Evolutionary conservation across 768 basidiomycete species (phyloP), one percentile per base, ranked within the genome.

Genomic region (Tricholoma matsutake): DNA sequence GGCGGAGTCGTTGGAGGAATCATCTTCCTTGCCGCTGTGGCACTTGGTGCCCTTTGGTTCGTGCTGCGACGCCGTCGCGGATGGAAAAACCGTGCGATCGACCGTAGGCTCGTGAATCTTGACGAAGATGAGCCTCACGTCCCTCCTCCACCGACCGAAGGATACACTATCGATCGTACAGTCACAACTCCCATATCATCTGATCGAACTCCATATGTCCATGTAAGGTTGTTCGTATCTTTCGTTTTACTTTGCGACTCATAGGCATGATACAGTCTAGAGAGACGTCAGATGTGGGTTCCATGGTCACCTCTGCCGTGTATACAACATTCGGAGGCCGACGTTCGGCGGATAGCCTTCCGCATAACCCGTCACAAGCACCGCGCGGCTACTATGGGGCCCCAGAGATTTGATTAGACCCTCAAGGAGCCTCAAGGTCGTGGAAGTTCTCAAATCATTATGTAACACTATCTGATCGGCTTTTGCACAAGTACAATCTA

Each of bases 1-100:
- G 87, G 87, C 20, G 86, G 86, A 18, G 81, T 82, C 7, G 76
- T 86, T 1, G 85, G 83, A 5, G 85, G 79, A 20, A 57, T 88
- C 3, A 76, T 81, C 11, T 74, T 72, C 25, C 54, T 83, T 16
- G 79, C 76, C 10, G 58, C 76, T 43, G 68, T 82, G 10, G 75
- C 61, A 14, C 75, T 79, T 10, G 63, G 66, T 6, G 45, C 72
- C 6, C 65, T 79, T 56, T 86, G 80, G 76, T 76, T 79, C 63
- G 63, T 72, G 31, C 67, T 73, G 43, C n/a, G n/a, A n/a, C 71
- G 49, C 16, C 37, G 57, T 11, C 29, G 55, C 45, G 35, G 52
- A 54, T 58, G 59, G 62, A 60, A 51, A 1, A 61, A 29, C 20
- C 59, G 54, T 32, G 54, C 28, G 52, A 51, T 32, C 37, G 31